Evolutionary conservation across 495 filamentous ascomycete genomes (phyloP), one percentile per base, ranked within the genome.

Genomic region (Xylaria castorea): DNA sequence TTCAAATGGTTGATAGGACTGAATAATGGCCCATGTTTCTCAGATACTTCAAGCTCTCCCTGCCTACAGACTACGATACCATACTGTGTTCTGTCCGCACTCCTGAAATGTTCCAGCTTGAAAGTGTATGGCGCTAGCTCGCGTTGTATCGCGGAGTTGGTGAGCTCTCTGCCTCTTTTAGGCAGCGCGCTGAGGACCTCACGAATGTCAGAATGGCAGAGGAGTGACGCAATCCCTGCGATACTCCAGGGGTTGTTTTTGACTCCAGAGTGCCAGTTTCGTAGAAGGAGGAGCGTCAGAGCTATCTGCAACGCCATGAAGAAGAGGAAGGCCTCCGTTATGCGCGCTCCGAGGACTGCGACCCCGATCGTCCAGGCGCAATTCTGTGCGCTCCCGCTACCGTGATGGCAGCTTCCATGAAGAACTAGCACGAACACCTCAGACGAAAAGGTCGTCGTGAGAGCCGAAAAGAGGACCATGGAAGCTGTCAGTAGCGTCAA

Each of bases 211-310:
- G 58, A 66, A 74, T 82, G 77, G 51, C 78, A 75, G 20, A 81
- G 73, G 18, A 85, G 74, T 9, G 80, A 73, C 5, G 82, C 79
- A 4, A 79, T 65, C 22, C 80, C 79, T 20, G 78, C 80, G 53
- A 85, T 81, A 58, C 81, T 84, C 78, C 80, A 83, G 11, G 84
- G 83, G 73, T 83, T 81, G 0, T 81, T 70, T 25, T 76, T 66
- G n/a, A 85, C 75, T 20, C 84, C 83, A 1, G 80, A 80, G 7
- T 34, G 69, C 81, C 81, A 83, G 22, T 44, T 65, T 44, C 62
- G 38, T 48, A 65, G 62, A 48, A 64, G 44, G 1, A 83, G 75
- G 5, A 78, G 64, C 2, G 77, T 36, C 34, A 81, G 44, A 16
- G 79, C 70, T 34, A 76, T 22, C 22, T 79, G 36, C 14, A 78